phyloP scores from a whole-genome alignment of 2,329 filamentous ascomycete genomes.

The Clonostachys rosea region DNA sequence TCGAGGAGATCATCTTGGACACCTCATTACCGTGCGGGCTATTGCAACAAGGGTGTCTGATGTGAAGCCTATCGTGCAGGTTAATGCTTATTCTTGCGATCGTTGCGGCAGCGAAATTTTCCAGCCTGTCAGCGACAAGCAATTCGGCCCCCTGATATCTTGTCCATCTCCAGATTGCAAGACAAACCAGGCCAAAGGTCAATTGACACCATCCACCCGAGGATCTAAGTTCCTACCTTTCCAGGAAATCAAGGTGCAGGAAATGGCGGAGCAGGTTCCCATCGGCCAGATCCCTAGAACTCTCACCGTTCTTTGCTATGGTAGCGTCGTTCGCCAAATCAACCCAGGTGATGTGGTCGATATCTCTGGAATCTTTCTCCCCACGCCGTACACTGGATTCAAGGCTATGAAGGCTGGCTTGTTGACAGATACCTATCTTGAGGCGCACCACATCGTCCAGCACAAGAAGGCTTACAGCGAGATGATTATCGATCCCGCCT shows the following conservation, averaged over 20 bases:
- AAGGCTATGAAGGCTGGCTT: conserved; percentile 93
- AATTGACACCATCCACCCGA: conserved; percentile 89
- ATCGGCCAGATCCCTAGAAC: conserved; percentile 95
- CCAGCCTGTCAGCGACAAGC: conserved; percentile 87
- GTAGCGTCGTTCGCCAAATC: conserved; percentile 77
- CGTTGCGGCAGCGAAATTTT: conserved; percentile 96
- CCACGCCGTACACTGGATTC: conserved; percentile 98
- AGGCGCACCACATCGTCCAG: conserved; percentile 88
- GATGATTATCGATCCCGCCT: conserved; percentile 75
- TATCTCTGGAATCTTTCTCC: conserved; percentile 90
- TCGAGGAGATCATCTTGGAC: conserved; percentile 85
- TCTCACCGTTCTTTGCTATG: conserved; percentile 85
- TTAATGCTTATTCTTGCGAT: conserved; percentile 97
- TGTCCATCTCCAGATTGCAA: conserved; percentile 91
- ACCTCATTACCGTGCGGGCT: conserved; percentile 88
- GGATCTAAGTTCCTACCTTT: conserved; percentile 97
- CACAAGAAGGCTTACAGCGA: conserved; percentile 98
- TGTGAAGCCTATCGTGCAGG: conserved; percentile 95
- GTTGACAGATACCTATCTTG: conserved; percentile 94
- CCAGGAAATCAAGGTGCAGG: conserved; percentile 97
- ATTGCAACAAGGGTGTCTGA: conserved; percentile 95
- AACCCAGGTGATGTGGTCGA: conserved; percentile 95
- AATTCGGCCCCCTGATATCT: conserved; percentile 80
- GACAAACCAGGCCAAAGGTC: conserved; percentile 85
- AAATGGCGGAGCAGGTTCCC: conserved; percentile 98